Conservation (phyloP, 164 flowering plant genomes). For the Cinnamomum micranthum region DNA sequence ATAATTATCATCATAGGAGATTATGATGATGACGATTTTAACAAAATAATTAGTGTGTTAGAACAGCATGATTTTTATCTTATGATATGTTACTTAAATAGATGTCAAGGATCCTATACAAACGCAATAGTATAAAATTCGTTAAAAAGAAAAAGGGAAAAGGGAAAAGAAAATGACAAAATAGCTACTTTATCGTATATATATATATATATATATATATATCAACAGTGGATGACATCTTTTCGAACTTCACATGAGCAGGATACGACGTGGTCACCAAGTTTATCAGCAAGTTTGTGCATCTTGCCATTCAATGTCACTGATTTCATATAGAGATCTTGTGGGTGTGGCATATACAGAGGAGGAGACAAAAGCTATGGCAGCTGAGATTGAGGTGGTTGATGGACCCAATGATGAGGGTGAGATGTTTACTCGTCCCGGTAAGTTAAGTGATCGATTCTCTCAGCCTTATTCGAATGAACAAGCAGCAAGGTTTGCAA, state of each 20-base stretch:
- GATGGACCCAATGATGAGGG: conserved; percentile 96
- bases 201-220: too few species aligned
- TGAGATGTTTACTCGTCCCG: conserved; percentile 87
- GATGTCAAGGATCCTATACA: too few species aligned
- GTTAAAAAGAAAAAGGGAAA: too few species aligned
- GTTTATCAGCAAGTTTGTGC: conserved; percentile 91
- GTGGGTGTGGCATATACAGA: conserved; percentile 89
- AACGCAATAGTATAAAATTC: too few species aligned
- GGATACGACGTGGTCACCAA: conserved; percentile 90
- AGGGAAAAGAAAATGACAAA: too few species aligned
- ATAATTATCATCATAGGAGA: not conserved
- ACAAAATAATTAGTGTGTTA: too few species aligned
- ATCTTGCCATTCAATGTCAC: conserved; percentile 84
- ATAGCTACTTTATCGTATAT: too few species aligned
- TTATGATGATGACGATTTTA: too few species aligned
- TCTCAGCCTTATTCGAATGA: conserved; percentile 81
- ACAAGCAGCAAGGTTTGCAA: conserved; percentile 60
- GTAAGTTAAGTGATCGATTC: conserved; percentile 77
- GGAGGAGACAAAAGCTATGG: conserved; percentile 81
- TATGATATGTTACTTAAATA: too few species aligned
- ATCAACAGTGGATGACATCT: too few species aligned
- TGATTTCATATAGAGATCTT: conserved; percentile 77
- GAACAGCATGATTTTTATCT: too few species aligned
- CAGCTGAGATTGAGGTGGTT: conserved; percentile 84
- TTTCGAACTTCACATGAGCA: conserved; percentile 24